These are phyloP conservation scores for Euphorbia pulcherrima DNA, from an alignment of 345 rosid species.

Conservation along the genomic window DNA sequence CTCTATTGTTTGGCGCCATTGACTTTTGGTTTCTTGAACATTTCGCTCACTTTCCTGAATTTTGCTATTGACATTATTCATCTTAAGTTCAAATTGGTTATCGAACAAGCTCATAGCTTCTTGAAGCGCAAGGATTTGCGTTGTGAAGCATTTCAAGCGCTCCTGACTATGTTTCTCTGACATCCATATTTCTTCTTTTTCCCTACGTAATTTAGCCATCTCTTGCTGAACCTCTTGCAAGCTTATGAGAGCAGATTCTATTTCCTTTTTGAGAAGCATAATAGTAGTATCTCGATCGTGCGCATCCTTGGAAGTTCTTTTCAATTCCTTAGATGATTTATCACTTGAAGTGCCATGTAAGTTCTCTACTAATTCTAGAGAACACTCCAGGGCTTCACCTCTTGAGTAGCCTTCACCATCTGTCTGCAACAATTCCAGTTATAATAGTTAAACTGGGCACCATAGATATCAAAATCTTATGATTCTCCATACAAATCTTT, in stretches of 20 bases:
- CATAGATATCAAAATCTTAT: too few species aligned
- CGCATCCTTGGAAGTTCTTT: conserved; percentile 23
- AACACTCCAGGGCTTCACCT: conserved; percentile 24
- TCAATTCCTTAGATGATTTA: conserved; percentile 25
- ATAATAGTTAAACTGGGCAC: conserved; percentile 23
- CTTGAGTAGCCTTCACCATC: conserved; percentile 33
- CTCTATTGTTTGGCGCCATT: conserved; percentile 51
- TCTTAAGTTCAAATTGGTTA: conserved; percentile 44
- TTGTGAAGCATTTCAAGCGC: conserved; percentile 41
- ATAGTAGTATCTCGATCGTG: conserved; percentile 50
- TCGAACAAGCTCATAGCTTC: conserved; percentile 43
- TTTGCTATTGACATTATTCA: conserved; percentile 44
- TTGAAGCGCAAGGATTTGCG: conserved; percentile 48
- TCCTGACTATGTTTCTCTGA: conserved; percentile 52
- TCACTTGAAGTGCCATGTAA: conserved; percentile 15
- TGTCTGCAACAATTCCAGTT: conserved; percentile 42
- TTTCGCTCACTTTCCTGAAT: conserved; percentile 38
- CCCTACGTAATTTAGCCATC: conserved; percentile 50
- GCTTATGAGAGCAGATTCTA: conserved; percentile 69
- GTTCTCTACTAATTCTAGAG: conserved; percentile 28
- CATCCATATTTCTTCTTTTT: conserved; percentile 56
- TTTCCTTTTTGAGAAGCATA: conserved; percentile 64
- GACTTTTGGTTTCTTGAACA: conserved; percentile 37
- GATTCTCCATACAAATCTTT: too few species aligned
- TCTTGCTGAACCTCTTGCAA: conserved; percentile 66